Percentiles rank a stretch among this genome's conserved stretches.
These are phyloP conservation scores for Huntiella moniliformis DNA, from an alignment of 2,329 filamentous ascomycete genomes.

Conservation along the genomic window DNA sequence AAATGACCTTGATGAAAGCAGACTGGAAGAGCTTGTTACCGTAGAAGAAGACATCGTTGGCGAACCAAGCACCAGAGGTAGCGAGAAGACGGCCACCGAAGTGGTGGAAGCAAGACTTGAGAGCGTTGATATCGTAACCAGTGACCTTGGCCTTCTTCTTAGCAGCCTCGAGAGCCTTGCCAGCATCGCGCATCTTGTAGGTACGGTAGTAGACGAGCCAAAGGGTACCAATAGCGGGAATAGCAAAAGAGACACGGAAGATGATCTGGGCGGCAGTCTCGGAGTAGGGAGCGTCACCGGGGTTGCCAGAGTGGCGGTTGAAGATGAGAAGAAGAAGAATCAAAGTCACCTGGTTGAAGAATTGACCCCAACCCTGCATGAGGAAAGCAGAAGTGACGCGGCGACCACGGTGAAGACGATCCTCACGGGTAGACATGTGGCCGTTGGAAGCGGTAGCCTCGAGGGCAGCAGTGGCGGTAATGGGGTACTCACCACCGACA, in stretches of 20 bases:
- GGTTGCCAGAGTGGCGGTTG: constrained; percentile 30
- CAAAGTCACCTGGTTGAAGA: constrained; percentile 78
- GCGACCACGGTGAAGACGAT: constrained; percentile 85
- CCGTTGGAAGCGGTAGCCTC: constrained; percentile 75
- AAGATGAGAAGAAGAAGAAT: constrained; percentile 78
- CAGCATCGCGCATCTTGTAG: constrained; percentile 82
- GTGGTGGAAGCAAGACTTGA: constrained; percentile 58
- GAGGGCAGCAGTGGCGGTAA: constrained; percentile 90
- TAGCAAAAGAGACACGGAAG: constrained; percentile 80
- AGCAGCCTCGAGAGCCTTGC: constrained; percentile 59
- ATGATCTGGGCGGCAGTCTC: constrained; percentile 66
- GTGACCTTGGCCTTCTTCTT: constrained; percentile 81
- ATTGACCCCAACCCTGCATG: constrained; percentile 98
- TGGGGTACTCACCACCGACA: constrained; percentile 80
- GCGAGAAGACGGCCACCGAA: constrained; percentile 77
- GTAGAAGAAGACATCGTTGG: constrained; percentile 97
- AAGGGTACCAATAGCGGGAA: constrained; percentile 75
- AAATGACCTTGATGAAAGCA: constrained; percentile 73
- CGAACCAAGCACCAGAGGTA: constrained; percentile 80
- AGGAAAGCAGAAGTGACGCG: constrained; percentile 91
- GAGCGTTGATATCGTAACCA: constrained; percentile 75
- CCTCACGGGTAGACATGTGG: constrained; percentile 73
- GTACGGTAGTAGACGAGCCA: constrained; percentile 94
- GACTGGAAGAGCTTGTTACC: constrained; percentile 95
- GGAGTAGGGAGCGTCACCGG: constrained; percentile 60